Conservation (phyloP, 257 asterid species). For the Ballota nigra region DNA sequence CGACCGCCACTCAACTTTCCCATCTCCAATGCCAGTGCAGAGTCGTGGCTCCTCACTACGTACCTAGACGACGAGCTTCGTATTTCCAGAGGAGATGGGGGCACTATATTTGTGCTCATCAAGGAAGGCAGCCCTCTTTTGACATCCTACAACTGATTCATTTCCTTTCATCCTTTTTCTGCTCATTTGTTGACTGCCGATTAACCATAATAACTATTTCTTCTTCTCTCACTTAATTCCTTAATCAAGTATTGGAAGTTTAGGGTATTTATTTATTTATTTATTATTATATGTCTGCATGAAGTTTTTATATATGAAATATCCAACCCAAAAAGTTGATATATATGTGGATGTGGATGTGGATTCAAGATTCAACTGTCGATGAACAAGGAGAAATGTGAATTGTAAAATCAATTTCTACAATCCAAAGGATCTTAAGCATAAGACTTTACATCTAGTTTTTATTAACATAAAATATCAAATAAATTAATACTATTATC, state of each 20-base stretch:
- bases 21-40: constrained; percentile 42
- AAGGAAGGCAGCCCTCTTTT: constrained; percentile 67
- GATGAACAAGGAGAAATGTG: no score
- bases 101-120: constrained; percentile 69
- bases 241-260: background rate
- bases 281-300: no score
- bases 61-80: constrained; percentile 76
- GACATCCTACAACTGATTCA: constrained; percentile 21
- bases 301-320: background rate
- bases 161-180: background rate
- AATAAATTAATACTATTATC: no score
- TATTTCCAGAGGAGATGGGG: constrained; percentile 81
- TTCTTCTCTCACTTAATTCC: background rate
- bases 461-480: no score
- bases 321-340: no score
- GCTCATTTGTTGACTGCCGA: background rate
- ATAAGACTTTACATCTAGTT: no score
- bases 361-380: no score
- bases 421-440: no score
- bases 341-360: no score
- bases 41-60: constrained; percentile 84
- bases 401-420: no score
- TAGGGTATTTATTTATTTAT: background rate
- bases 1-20: constrained; percentile 72
- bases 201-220: background rate